Evolutionary conservation across 192 early-diverging fungal genomes (phyloP).

Genomic region (Podila minutissima): DNA sequence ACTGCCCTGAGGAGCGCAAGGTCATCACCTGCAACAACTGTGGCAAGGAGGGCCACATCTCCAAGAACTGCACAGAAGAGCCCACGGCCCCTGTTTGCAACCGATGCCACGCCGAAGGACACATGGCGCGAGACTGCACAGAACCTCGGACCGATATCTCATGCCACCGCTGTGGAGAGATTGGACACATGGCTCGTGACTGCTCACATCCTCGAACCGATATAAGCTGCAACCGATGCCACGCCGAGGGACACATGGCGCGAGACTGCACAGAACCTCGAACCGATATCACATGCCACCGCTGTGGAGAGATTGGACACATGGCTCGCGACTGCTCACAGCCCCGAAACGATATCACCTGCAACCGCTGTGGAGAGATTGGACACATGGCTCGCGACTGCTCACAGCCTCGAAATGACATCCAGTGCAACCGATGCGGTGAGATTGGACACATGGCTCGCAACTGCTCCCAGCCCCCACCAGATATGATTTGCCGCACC

Average conservation of each 20-base stretch:
- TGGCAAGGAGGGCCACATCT: slow-evolving; percentile 55
- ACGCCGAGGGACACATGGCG: slow-evolving; percentile 53
- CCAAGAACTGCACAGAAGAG: slow-evolving; percentile 55
- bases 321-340: slow-evolving; percentile 18
- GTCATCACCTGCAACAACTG: slow-evolving; percentile 64
- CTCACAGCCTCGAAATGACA: not conserved
- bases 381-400: slow-evolving; percentile 34
- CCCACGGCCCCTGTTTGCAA: slow-evolving; percentile 18
- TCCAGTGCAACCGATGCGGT: slow-evolving; percentile 51
- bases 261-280: slow-evolving; percentile 49
- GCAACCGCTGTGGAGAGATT: slow-evolving; percentile 18
- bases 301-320: slow-evolving; percentile 17
- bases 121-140: slow-evolving; percentile 20
- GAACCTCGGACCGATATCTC: slow-evolving; percentile 45
- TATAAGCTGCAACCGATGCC: slow-evolving; percentile 23
- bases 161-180: slow-evolving; percentile 53
- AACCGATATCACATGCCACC: slow-evolving; percentile 3
- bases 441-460: slow-evolving; percentile 54
- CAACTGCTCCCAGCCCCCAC: slow-evolving; percentile 48
- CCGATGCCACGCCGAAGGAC: slow-evolving; percentile 24
- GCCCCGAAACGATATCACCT: not conserved
- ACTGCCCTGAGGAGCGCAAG: slow-evolving; percentile 51
- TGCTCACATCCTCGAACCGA: slow-evolving; percentile 45
- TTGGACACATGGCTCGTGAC: slow-evolving; percentile 55
- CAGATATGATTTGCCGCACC: slow-evolving; percentile 19